Conservation (phyloP, 2,329 filamentous ascomycete genomes). For the Huntiella moniliformis region DNA sequence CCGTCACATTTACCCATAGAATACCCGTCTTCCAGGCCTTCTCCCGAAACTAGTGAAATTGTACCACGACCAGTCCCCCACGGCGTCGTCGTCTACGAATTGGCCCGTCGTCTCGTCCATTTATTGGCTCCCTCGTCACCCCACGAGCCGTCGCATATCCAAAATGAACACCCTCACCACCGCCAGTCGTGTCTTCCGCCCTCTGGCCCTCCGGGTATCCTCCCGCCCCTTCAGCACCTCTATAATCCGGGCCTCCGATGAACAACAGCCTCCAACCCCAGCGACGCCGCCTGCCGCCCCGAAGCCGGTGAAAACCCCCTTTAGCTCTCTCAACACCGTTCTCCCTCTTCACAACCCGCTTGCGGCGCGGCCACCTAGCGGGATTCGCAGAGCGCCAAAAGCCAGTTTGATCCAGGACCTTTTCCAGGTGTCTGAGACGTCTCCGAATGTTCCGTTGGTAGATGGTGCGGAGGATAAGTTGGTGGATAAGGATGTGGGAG, state of each 20-base stretch:
- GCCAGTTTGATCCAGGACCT: not conserved
- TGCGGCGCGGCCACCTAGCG: not conserved
- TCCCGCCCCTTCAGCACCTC: slow-evolving; percentile 13
- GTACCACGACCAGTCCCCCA: too few relatives aligned
- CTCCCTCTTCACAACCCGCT: slow-evolving; percentile 5
- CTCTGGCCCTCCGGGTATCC: slow-evolving; percentile 4
- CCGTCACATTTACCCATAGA: too few relatives aligned
- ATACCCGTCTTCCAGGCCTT: too few relatives aligned
- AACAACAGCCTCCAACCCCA: not conserved
- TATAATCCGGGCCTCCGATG: slow-evolving; percentile 12
- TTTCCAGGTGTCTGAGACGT: not conserved
- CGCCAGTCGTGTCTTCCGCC: slow-evolving; percentile 9
- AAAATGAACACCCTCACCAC: slow-evolving; percentile 11
- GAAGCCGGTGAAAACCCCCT: not conserved
- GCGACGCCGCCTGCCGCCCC: not conserved
- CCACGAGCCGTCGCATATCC: not conserved
- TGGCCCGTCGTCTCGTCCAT: not conserved
- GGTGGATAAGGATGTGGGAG: slow-evolving; percentile 7
- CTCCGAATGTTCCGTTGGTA: not conserved
- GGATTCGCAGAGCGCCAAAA: not conserved
- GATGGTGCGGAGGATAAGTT: not conserved
- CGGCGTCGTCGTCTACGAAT: too few relatives aligned
- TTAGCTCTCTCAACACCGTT: slow-evolving; percentile 1
- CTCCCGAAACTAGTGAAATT: too few relatives aligned
- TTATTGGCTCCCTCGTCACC: not conserved